These are phyloP conservation scores for Nepenthes alata DNA, from an alignment of 179 eudicot genomes.

Conservation along the genomic window DNA sequence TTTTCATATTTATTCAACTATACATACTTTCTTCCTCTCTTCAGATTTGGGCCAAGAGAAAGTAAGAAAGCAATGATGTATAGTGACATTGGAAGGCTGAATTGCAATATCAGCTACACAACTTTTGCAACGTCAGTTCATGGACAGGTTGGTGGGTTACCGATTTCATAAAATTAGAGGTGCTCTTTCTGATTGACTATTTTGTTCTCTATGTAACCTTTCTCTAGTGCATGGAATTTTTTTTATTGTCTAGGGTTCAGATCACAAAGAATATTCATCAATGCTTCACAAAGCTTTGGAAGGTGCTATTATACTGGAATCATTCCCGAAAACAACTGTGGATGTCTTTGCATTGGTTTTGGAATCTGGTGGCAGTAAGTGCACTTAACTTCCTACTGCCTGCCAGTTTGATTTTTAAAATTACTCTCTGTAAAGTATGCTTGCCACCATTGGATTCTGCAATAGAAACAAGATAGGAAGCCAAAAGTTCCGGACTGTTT, in stretches of 20 bases:
- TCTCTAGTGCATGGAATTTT: neutral
- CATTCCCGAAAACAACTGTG: constrained; percentile 91
- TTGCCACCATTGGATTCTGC: neutral
- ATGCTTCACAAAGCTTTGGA: constrained; percentile 87
- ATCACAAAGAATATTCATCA: constrained; percentile 60
- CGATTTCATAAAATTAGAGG: neutral
- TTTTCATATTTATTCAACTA: too few species aligned
- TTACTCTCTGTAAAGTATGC: neutral
- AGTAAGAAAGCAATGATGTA: constrained; percentile 96
- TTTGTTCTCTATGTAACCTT: neutral
- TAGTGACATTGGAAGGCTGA: constrained; percentile 71
- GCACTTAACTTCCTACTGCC: neutral
- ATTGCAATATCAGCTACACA: constrained; percentile 85
- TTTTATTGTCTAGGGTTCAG: constrained; percentile 41
- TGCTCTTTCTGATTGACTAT: neutral
- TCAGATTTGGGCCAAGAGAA: constrained; percentile 94
- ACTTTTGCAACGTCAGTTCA: constrained; percentile 67
- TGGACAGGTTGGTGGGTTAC: constrained; percentile 44
- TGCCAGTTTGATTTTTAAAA: neutral
- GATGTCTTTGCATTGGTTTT: constrained; percentile 91
- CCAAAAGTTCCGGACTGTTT: too few species aligned
- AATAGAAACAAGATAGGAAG: too few species aligned
- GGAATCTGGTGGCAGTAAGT: constrained; percentile 97
- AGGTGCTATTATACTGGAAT: constrained; percentile 79
- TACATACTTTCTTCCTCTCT: constrained; percentile 3